Base-by-base conservation (phyloP, 352 stramenopile species). In the Hyaloperonospora arabidopsidis region DNA sequence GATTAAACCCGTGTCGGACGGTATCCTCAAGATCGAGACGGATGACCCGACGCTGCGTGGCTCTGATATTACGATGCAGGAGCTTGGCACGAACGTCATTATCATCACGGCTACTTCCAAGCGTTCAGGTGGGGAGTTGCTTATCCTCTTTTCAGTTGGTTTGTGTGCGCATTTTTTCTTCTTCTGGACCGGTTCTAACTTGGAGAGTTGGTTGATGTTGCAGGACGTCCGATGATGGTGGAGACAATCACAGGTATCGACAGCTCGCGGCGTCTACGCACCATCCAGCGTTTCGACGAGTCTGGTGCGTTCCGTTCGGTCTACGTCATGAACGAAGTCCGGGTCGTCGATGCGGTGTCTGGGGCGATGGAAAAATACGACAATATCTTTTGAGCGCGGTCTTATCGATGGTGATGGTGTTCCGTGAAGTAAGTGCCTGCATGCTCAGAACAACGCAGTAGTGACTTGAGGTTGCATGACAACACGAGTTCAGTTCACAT, bases 301-400 rank as follows among this genome's bases (percentile, higher is more conserved):
- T 89, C 76, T 8, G 82, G 84, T 6, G 79, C 73, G 8, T 93
- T 93, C 75, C 82, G 83, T 22, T 89, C 76, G 15, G 82, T 92
- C n/a, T 90, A 90, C 64, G 79, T 94, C 32, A 87, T 94, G 75
- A 94, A 91, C 51, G 84, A 94, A 59, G 68, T 74, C 63, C 70
- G 83, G 61, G 84, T 94, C 19, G 66, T 94, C 29, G 84, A 94
- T 45, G 77, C 84, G 2, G 84, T 94, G 17, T 94, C 84, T 8
- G 84, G 84, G 3, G 84, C 84, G 23, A 89, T 94, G 82, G 80
- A 92, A 51, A 89, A 89, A 50, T 90, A 87, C 61, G 81, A 90
- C 57, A 87, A 86, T 58, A 68, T 88, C 28, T 90, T 93, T 55
- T 92, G 61, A 72, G 36, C n/a, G 25, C 3, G 1, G n/a, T 32